A percentile compares a stretch with the other conserved stretches of the same genome.
These are phyloP conservation scores for Aspergillus melleus DNA, from an alignment of 2,329 filamentous ascomycete genomes.

Conservation along the genomic window DNA sequence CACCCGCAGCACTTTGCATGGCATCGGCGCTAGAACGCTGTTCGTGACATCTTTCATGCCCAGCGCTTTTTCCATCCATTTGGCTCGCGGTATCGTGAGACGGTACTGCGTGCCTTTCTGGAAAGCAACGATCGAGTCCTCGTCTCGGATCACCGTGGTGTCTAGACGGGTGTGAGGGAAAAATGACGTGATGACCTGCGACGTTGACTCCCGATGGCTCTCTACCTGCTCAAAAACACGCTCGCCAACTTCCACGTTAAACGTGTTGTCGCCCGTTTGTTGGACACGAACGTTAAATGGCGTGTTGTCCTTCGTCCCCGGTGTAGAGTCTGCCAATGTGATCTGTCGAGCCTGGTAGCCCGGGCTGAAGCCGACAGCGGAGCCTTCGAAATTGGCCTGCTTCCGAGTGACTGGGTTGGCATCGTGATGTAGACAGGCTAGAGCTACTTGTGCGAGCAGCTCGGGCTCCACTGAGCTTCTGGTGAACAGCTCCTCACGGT, in stretches of 20 bases:
- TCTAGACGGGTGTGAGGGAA: constrained; percentile 79
- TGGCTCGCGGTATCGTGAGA: constrained; percentile 59
- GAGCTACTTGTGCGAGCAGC: constrained; percentile 80
- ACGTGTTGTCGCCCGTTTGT: constrained; percentile 49
- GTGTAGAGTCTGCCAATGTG: constrained; percentile 51
- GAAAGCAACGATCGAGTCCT: constrained; percentile 68
- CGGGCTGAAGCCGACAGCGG: constrained; percentile 59
- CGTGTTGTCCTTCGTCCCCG: constrained; percentile 40
- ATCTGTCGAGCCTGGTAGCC: constrained; percentile 65
- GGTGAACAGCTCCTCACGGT: constrained; percentile 75
- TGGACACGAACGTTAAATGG: constrained; percentile 51
- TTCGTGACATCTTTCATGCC: constrained; percentile 78
- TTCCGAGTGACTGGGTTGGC: constrained; percentile 27
- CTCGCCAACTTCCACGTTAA: constrained; percentile 52
- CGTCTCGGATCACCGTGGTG: constrained; percentile 67
- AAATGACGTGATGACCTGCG: constrained; percentile 66
- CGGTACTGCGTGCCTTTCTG: constrained; percentile 63
- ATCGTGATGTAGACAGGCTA: constrained; percentile 65
- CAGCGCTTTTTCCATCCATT: constrained; percentile 84
- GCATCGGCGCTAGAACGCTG: constrained; percentile 91
- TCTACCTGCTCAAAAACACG: constrained; percentile 46
- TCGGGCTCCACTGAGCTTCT: constrained; percentile 64
- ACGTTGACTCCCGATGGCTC: constrained; percentile 46
- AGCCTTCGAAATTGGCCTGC: constrained; percentile 31
- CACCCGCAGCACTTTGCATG: constrained; percentile 90